These are phyloP conservation scores for Cryptococcus sp. DNA, from an alignment of 1,284 basidiomycete species.

Conservation along the genomic window DNA sequence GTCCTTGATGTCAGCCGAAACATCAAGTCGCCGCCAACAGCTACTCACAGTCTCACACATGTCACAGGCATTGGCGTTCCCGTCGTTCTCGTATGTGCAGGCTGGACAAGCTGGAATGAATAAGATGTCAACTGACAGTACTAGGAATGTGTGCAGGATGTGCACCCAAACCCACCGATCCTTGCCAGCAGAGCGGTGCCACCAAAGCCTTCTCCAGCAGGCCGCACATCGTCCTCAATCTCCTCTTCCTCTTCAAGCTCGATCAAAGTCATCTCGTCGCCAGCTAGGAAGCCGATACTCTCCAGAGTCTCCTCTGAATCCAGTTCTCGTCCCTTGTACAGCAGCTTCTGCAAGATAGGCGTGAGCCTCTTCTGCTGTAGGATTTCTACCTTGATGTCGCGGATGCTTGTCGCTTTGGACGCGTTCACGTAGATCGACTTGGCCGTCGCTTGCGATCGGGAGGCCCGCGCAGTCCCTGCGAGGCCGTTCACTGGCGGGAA, in stretches of 20 bases:
- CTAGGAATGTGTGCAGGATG: neutral
- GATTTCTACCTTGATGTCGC: constrained; percentile 38
- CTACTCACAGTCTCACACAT: constrained; percentile 23
- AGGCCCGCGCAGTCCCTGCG: no score
- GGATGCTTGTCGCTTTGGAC: constrained; percentile 29
- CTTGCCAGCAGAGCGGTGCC: constrained; percentile 39
- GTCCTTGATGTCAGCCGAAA: neutral
- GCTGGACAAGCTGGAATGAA: constrained; percentile 24
- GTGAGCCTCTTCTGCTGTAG: constrained; percentile 22
- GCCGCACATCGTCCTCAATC: constrained; percentile 13
- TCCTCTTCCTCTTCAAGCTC: constrained; percentile 33
- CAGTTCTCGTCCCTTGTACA: constrained; percentile 27
- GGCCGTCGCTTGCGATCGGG: no score
- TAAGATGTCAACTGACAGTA: neutral
- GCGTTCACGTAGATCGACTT: constrained; percentile 11
- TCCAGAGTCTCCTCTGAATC: constrained; percentile 32
- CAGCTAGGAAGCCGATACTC: constrained; percentile 26
- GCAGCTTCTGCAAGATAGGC: constrained; percentile 34
- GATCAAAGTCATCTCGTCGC: constrained; percentile 28
- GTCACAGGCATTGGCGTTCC: constrained; percentile 17
- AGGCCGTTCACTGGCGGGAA: neutral
- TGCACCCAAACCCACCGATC: constrained; percentile 16
- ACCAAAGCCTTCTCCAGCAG: constrained; percentile 37
- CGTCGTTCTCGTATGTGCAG: constrained; percentile 36
- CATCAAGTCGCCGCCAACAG: neutral